A percentile compares a stretch with the other conserved stretches of the same genome.
Evolutionary conservation across 2,329 filamentous ascomycete genomes (phyloP).

Genomic region (Ascosphaera pollenicola): DNA sequence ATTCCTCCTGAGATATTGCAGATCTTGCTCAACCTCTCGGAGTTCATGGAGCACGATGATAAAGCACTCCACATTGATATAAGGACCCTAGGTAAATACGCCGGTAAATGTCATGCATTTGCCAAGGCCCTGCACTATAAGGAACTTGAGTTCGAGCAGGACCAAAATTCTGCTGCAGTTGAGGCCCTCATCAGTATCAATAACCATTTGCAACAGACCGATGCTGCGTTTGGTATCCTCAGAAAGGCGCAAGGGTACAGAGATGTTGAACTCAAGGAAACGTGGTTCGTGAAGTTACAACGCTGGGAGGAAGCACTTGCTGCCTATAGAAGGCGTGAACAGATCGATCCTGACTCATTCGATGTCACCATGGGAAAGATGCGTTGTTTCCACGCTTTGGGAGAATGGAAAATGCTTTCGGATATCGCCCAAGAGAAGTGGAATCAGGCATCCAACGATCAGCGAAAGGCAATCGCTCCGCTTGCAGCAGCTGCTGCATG

Average conservation of each 20-base stretch:
- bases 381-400: constrained; percentile 89
- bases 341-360: constrained; percentile 53
- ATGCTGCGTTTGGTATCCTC: constrained; percentile 93
- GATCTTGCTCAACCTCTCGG: constrained; percentile 80
- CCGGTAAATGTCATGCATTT: constrained; percentile 90
- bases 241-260: constrained; percentile 89
- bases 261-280: constrained; percentile 90
- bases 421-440: constrained; percentile 80
- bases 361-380: constrained; percentile 99
- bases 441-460: constrained; percentile 69
- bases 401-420: constrained; percentile 90
- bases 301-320: constrained; percentile 93
- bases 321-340: constrained; percentile 58
- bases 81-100: constrained; percentile 76
- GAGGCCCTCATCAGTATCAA: constrained; percentile 98
- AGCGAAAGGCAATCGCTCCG: constrained; percentile 77
- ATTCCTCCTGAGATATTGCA: constrained; percentile 92
- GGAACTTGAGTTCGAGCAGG: constrained; percentile 91
- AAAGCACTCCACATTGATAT: constrained; percentile 97
- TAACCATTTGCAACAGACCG: constrained; percentile 95
- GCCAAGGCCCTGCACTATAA: constrained; percentile 98
- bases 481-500: constrained; percentile 89
- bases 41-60: constrained; percentile 99
- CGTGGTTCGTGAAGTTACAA: constrained; percentile 97
- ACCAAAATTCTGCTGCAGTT: constrained; percentile 85